Evolutionary conservation across 2,329 filamentous ascomycete species (phyloP), one percentile per base, ranked within the genome.

Genomic region (Fusarium nisikadoi): DNA sequence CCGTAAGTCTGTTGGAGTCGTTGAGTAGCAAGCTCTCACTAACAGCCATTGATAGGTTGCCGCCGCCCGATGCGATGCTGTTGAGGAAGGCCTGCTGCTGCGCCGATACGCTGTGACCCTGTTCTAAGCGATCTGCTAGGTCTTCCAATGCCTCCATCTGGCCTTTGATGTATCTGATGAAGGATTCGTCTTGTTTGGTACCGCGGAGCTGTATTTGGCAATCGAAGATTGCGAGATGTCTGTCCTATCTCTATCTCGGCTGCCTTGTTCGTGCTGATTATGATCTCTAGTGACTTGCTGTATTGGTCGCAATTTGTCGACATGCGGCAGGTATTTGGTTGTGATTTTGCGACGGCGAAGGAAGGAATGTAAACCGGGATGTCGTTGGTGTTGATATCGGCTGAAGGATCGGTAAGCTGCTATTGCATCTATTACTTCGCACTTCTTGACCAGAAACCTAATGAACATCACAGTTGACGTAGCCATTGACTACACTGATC

Each of bases 1-100:
- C 27, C 45, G 27, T 29, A 47, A 29, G 45, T 23, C 19, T 47
- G 3, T 31, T 9, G 2, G 0, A 2, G 0, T 31, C 8, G 3
- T 0, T 0, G 3, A 47, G 1, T 0, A 11, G 45, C 13, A 16
- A n/a, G 1, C 12, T 17, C 13, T n/a, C 0, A 0, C 43, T n/a
- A 11, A 47, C 27, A 0, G 13, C 13, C 2, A 12, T 6, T 16
- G 0, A 6, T 17, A 31, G 27, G 14, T 31, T 47, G 45, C 45
- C 45, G 45, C 45, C 45, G 13, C 12, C 45, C 6, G 45, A 47
- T 47, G 4, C 0, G 45, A 47, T 47, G 2, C 3, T 0, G 13
- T 2, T 1, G 9, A 47, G 0, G 14, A 47, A 47, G 20, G 4
- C 27, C 27, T 31, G 20, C 4, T 47, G 27, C 0, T 5, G 5